A percentile compares a stretch with the other conserved stretches of the same genome.
These are phyloP conservation scores for Trametes gibbosa DNA, from an alignment of 768 basidiomycete genomes.

Conservation along the genomic window DNA sequence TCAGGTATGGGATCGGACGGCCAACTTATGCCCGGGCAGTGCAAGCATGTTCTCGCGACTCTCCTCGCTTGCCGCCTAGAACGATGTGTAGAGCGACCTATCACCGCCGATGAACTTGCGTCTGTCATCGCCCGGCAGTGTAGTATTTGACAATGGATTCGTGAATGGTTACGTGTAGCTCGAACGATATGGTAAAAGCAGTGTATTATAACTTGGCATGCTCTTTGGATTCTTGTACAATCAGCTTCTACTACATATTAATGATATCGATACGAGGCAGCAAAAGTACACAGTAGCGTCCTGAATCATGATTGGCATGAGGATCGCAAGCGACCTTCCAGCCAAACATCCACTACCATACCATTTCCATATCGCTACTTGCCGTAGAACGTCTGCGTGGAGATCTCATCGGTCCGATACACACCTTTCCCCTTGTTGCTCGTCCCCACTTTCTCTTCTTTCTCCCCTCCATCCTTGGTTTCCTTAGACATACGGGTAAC, in stretches of 20 bases:
- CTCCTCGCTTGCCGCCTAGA: slow-evolving; percentile 55
- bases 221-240: no score
- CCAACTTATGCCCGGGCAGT: slow-evolving; percentile 40
- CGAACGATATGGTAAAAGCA: no score
- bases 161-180: no score
- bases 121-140: slow-evolving; percentile 34
- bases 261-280: no score
- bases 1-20: no score
- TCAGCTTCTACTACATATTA: no score
- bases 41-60: slow-evolving; percentile 76
- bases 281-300: no score
- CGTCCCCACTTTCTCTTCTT: slow-evolving; percentile 9
- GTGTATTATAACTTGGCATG: no score
- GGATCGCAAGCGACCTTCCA: no score
- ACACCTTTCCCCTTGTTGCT: slow-evolving; percentile 4
- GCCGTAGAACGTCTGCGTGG: slow-evolving; percentile 19
- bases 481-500: slow-evolving; percentile 33
- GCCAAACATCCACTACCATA: not conserved
- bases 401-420: not conserved
- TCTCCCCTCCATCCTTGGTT: slow-evolving; percentile 11
- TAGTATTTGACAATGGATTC: not conserved
- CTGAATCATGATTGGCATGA: no score
- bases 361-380: not conserved
- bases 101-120: slow-evolving; percentile 48
- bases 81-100: slow-evolving; percentile 47